Conservation (phyloP, 208 protist genomes). For the Crithidia expoeki region DNA sequence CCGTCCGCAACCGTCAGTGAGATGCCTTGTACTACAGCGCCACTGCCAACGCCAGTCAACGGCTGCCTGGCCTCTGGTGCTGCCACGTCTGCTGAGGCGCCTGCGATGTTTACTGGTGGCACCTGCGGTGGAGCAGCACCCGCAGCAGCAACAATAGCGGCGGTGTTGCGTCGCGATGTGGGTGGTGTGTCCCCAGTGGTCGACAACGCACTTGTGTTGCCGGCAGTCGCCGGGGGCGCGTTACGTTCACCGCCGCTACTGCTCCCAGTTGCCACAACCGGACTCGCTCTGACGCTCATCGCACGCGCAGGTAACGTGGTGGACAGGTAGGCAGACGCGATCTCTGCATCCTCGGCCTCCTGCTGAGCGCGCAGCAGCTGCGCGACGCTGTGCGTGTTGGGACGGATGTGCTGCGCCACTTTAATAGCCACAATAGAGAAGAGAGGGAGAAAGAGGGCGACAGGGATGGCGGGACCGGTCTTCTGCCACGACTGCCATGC, state of each 20-base stretch:
- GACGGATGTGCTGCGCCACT: constrained; percentile 31
- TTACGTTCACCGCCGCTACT: no score
- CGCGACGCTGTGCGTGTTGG: constrained; percentile 11
- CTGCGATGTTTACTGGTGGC: constrained; percentile 22
- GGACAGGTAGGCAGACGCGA: constrained; percentile 11
- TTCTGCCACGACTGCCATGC: constrained; percentile 42
- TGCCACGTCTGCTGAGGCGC: not conserved
- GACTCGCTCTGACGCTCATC: constrained; percentile 27
- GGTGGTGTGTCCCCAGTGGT: constrained; percentile 10
- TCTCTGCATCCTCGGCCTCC: constrained; percentile 17
- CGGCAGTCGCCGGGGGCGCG: constrained; percentile 12
- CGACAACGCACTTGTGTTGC: constrained; percentile 20
- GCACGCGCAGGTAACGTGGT: constrained; percentile 21
- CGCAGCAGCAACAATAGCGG: not conserved
- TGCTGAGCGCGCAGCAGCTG: constrained; percentile 28
- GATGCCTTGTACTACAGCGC: no score
- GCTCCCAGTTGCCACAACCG: constrained; percentile 4
- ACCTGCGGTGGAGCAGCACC: not conserved
- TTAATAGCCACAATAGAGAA: constrained; percentile 65
- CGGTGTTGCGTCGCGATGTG: constrained; percentile 12
- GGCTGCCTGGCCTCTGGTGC: not conserved
- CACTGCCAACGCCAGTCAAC: not conserved
- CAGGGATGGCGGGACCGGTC: constrained; percentile 61
- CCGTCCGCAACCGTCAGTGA: no score
- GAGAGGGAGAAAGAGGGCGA: constrained; percentile 70